phyloP scores from a whole-genome alignment of 2,329 filamentous ascomycete genomes.

The Pseudohalonectria lignicola region DNA sequence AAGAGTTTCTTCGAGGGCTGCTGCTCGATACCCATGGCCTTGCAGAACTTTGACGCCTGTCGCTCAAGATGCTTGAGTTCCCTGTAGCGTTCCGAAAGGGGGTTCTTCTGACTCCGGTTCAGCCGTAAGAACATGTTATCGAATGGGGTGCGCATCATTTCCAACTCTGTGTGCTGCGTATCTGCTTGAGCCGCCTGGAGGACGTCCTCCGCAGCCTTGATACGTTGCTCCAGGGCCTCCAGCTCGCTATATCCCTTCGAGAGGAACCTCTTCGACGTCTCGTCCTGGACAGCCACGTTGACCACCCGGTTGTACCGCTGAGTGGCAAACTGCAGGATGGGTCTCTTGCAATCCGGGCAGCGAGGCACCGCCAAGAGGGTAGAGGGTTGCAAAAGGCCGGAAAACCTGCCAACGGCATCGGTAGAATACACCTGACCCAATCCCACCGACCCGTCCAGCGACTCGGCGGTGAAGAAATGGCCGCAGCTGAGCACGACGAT shows the following conservation, averaged over 20 bases:
- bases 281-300: constrained; percentile 47
- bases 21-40: background rate
- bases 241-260: constrained; percentile 25
- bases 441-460: constrained; percentile 49
- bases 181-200: constrained; percentile 11
- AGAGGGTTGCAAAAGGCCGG: constrained; percentile 21
- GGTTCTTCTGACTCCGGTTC: constrained; percentile 1
- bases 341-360: constrained; percentile 50
- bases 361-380: constrained; percentile 24
- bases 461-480: constrained; percentile 48
- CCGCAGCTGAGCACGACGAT: constrained; percentile 53
- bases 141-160: too few relatives aligned
- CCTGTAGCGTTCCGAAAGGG: background rate
- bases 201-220: constrained; percentile 14
- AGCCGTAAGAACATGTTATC: too few relatives aligned
- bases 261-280: constrained; percentile 55
- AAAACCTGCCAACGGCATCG: constrained; percentile 27
- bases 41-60: background rate
- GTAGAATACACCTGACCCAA: constrained; percentile 38
- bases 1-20: background rate
- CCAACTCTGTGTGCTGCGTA: background rate
- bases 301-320: constrained; percentile 50
- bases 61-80: background rate
- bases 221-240: constrained; percentile 13
- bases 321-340: constrained; percentile 39